A percentile compares a stretch with the other conserved stretches of the same genome.
Evolutionary conservation across 164 flowering plant genomes (phyloP).

Genomic region (Sextonia rubra): DNA sequence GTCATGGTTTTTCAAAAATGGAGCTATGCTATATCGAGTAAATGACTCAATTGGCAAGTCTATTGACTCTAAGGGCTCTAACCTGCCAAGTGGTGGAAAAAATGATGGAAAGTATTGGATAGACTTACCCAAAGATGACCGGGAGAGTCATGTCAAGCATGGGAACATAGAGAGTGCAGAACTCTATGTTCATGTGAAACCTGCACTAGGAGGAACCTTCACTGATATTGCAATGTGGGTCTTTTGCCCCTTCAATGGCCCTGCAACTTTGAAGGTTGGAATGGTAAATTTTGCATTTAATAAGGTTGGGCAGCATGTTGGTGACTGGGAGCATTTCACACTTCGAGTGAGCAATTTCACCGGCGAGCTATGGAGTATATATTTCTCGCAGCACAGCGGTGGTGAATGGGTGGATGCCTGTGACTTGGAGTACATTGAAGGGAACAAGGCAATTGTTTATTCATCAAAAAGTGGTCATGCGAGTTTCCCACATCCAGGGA

Average conservation of each 20-base stretch:
- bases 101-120: constrained; percentile 85
- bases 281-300: constrained; percentile 37
- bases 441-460: constrained; percentile 64
- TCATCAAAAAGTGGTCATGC: constrained; percentile 82
- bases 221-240: constrained; percentile 93
- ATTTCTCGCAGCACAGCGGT: constrained; percentile 89
- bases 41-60: constrained; percentile 29
- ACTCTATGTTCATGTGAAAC: constrained; percentile 84
- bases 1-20: constrained; percentile 78
- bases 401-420: constrained; percentile 77
- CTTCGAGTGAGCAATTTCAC: constrained; percentile 80
- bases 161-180: constrained; percentile 71
- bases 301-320: constrained; percentile 71
- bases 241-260: constrained; percentile 92
- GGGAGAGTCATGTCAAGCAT: constrained; percentile 29
- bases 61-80: constrained; percentile 52
- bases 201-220: constrained; percentile 82
- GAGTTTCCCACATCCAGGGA: constrained; percentile 69
- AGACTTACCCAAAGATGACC: constrained; percentile 58
- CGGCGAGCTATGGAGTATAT: constrained; percentile 73
- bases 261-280: constrained; percentile 69
- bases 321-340: constrained; percentile 96
- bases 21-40: constrained; percentile 46
- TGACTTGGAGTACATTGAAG: constrained; percentile 66
- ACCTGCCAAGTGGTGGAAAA: constrained; percentile 64